Conservation (phyloP, 352 stramenopile genomes). For the Pythium pyrilobum region DNA sequence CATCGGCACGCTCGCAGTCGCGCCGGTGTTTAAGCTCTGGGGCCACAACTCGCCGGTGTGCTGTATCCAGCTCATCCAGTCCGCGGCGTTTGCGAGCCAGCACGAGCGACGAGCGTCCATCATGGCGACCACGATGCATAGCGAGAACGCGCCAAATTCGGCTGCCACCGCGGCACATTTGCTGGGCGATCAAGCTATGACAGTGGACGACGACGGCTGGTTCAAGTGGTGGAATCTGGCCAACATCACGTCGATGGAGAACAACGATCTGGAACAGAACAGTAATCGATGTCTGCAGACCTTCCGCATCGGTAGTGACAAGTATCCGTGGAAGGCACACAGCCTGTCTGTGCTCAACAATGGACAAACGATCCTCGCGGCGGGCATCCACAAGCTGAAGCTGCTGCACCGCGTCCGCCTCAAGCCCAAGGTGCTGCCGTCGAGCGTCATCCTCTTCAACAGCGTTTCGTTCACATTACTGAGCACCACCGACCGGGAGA, state of each 20-base stretch:
- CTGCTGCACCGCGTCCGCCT: slow-evolving; percentile 57
- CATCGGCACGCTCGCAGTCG: slow-evolving; percentile 47
- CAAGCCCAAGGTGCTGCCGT: slow-evolving; percentile 53
- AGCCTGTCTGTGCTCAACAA: slow-evolving; percentile 59
- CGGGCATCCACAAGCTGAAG: slow-evolving; percentile 67
- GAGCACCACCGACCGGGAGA: slow-evolving; percentile 59
- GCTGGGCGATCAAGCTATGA: slow-evolving; percentile 64
- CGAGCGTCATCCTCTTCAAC: slow-evolving; percentile 65
- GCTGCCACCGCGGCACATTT: slow-evolving; percentile 14
- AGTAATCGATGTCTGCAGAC: slow-evolving; percentile 60
- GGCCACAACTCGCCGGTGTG: slow-evolving; percentile 65
- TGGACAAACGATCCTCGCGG: slow-evolving; percentile 49
- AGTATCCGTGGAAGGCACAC: slow-evolving; percentile 65
- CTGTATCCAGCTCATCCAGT: slow-evolving; percentile 61
- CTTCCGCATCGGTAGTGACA: slow-evolving; percentile 62
- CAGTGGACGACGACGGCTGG: slow-evolving; percentile 74
- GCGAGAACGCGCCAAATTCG: background rate
- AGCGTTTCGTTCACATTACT: slow-evolving; percentile 58
- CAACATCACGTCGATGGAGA: slow-evolving; percentile 59
- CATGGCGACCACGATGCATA: background rate
- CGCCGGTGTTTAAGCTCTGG: slow-evolving; percentile 62
- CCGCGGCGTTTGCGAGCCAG: slow-evolving; percentile 12
- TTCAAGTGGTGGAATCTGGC: slow-evolving; percentile 81
- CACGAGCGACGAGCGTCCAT: background rate
- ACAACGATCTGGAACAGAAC: slow-evolving; percentile 46